Evolutionary conservation across 2,329 filamentous ascomycete species (phyloP), one percentile per base, ranked within the genome.

Genomic region (Exophiala sideris): DNA sequence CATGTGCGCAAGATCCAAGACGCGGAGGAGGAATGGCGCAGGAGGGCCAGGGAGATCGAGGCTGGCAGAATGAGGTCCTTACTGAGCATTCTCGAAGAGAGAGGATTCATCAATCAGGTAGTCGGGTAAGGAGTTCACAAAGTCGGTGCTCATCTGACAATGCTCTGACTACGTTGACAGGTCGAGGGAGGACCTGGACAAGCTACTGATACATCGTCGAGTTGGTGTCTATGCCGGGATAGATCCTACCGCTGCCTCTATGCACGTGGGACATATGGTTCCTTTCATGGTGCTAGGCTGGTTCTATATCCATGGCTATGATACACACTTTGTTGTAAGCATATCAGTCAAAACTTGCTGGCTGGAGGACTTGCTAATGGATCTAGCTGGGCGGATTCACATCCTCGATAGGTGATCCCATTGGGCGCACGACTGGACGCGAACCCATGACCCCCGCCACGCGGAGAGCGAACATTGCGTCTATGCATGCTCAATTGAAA

Each of bases 181-280:
- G 18, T 69, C 74, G 50, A 69, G 72, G 40, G 70, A 76, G 33
- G 63, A 72, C 16, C 60, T 78, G 40, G 68, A 78, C 50, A 65
- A 65, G 33, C 49, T 78, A 8, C 69, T 78, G 42, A 76, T 70
- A 4, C 66, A 76, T 52, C 76, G 74, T 56, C 65, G 76, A 54
- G 67, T 71, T 14, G 76, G 76, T 10, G 66, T 75, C 21, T 79
- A 79, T 57, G 72, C 69, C 21, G 76, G 76, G 53, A 67, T 79
- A 18, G 76, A 79, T 55, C 76, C 76, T 36, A 79, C 76, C 3
- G 76, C 73, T 9, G 72, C 75, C 1, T 78, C 76, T 36, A 63
- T 78, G 63, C 76, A 79, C 62, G 66, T 79, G 52, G 76, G 76
- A 11, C 76, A 79, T 62, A 74, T 79, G 70, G 56, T 79, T 10